These are phyloP conservation scores for Ricinus communis DNA, from an alignment of 345 rosid genomes.

Conservation along the genomic window DNA sequence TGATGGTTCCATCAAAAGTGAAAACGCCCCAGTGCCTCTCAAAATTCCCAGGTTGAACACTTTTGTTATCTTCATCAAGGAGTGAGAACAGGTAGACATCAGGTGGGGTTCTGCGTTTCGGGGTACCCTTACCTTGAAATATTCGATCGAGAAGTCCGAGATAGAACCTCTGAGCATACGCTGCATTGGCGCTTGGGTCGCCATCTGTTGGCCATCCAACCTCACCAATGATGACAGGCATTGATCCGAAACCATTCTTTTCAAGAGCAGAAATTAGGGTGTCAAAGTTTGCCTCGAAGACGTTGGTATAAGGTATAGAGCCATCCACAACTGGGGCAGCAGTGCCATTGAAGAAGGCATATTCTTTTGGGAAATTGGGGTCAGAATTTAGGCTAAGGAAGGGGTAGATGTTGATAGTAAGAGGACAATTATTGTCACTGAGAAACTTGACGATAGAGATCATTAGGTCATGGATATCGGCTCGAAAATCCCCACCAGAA, in stretches of 20 bases:
- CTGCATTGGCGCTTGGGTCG: conserved; percentile 64
- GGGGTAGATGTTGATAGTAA: conserved; percentile 91
- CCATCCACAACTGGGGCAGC: conserved; percentile 69
- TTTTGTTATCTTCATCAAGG: conserved; percentile 84
- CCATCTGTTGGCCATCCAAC: conserved; percentile 99
- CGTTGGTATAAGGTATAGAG: conserved; percentile 57
- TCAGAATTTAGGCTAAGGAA: conserved; percentile 83
- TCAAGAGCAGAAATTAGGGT: conserved; percentile 78
- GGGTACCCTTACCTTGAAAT: conserved; percentile 80
- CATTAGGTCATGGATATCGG: conserved; percentile 76
- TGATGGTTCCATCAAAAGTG: conserved; percentile 63
- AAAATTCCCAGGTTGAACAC: conserved; percentile 81
- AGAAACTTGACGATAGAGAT: conserved; percentile 69
- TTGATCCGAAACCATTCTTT: conserved; percentile 72
- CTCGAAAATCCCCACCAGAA: conserved; percentile 87
- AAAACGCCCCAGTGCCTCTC: conserved; percentile 93
- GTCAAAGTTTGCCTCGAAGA: conserved; percentile 90
- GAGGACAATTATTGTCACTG: conserved; percentile 60
- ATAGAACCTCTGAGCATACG: conserved; percentile 74
- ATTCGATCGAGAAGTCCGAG: conserved; percentile 80
- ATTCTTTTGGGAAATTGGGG: conserved; percentile 76
- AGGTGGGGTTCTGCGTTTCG: conserved; percentile 67
- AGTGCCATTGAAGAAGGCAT: conserved; percentile 82
- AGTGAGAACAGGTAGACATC: conserved; percentile 78
- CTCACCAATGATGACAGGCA: conserved; percentile 84